Evolutionary conservation across 305 asterid species (phyloP), one percentile per base, ranked within the genome.

Genomic region (Rubia balearica): DNA sequence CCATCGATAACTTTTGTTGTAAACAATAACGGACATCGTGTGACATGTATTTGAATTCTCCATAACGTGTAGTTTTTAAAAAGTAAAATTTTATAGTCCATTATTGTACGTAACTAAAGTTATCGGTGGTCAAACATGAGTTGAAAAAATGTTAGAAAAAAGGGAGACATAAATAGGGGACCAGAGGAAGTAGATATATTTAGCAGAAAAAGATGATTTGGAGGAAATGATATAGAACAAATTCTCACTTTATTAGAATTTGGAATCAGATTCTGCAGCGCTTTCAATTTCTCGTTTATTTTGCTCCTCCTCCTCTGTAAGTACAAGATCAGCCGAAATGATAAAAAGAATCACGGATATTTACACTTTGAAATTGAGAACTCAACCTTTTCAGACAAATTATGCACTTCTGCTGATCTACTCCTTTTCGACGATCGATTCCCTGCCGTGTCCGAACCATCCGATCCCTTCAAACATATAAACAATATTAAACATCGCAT

Each of bases 231-330:
- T 53, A 42, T 17, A n/a, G 7, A 55, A 68, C 40, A 41, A 17
- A 48, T 78, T 51, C 59, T 51, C 59, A 88, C 98, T 81, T 90
- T 95, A 82, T 88, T 92, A 66, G 99, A 90, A 89, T 95, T 95
- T 0, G 99, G 99, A 71, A 95, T 87, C 36, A 95, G 81, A 71
- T 79, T 95, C 86, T 91, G 99, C 81, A 92, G 88, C 22, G 98
- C 97, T 84, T 90, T 95, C 79, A 92, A 83, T 72, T 95, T 95
- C 86, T 95, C 98, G 27, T 95, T 95, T 80, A 95, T 95, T 80
- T 92, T 83, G 79, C 96, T 91, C 78, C 99, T 84, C 83, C 99
- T 87, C 90, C 96, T 90, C 99, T 95, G 92, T 69, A 56, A 77
- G 73, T 53, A 70, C 80, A 42, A 36, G 43, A 3, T 71, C 62